Percentiles rank a stretch among this genome's conserved stretches.
phyloP scores from a whole-genome alignment of 1,139 yeast species.

The Suzukiozyma palmioleophila region DNA sequence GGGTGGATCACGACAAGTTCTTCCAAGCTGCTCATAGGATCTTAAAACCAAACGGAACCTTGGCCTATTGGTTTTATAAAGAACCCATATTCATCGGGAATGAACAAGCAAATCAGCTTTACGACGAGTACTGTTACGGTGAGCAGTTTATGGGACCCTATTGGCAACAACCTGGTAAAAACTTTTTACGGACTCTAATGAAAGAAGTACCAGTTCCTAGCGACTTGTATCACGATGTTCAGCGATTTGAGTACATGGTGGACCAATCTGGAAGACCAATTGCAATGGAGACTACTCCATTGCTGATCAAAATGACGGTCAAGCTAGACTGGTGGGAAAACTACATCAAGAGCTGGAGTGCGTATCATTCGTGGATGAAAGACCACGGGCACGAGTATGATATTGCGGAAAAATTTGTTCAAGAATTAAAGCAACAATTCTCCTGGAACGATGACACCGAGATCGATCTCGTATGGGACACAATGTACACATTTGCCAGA shows the following conservation, averaged over 20 bases:
- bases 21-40: conserved; percentile 46
- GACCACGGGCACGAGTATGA: conserved; percentile 27
- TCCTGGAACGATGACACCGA: conserved; percentile 43
- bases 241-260: conserved; percentile 35
- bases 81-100: conserved; percentile 53
- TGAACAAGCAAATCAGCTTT: conserved; percentile 39
- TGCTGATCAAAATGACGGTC: conserved; percentile 36
- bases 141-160: conserved; percentile 56
- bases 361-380: conserved; percentile 62
- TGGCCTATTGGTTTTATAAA: conserved; percentile 77
- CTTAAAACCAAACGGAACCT: conserved; percentile 56
- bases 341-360: conserved; percentile 65
- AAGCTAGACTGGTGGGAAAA: conserved; percentile 40
- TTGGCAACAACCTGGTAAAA: conserved; percentile 75
- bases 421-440: conserved; percentile 34
- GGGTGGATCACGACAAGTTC: conserved; percentile 60
- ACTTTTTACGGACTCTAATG: conserved; percentile 42
- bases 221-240: conserved; percentile 35
- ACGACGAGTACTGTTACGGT: conserved; percentile 36
- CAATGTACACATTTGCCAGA: conserved; percentile 47
- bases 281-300: conserved; percentile 19
- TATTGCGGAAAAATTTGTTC: conserved; percentile 38
- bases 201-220: conserved; percentile 39
- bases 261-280: conserved; percentile 20
- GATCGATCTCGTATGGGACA: conserved; percentile 54